Base-by-base conservation (phyloP, 805 yeast species). In the Lipomyces sp. region DNA sequence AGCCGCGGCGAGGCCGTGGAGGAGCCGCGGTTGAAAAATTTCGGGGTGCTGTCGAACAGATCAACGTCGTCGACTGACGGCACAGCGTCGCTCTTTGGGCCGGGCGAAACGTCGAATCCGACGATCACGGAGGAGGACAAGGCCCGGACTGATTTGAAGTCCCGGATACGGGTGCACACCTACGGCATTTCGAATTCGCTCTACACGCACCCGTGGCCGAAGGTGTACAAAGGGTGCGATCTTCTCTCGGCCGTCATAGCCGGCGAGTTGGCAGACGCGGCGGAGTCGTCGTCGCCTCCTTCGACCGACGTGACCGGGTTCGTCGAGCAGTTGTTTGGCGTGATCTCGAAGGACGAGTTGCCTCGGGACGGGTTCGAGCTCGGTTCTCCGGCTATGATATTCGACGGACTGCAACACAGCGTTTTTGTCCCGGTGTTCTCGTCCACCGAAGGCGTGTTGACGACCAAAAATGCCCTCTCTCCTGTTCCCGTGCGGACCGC, bases 371-470 rank as follows among this genome's bases (percentile, higher is more conserved):
- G 61, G 2, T 28, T 61, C 42, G 71, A 72, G 41, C 59, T 67
- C 23, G 36, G 57, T 16, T 45, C 50, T 11, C 60, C 52, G 36
- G 63, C 60, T 7, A 63, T 62, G 0, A 66, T 70, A 4, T 67
- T 70, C 40, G 77, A 74, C 26, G 65, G 73, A 34, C 72, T 87
- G 46, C 74, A 74, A 39, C 69, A 76, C 28, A 78, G 86, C 2
- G 80, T 89, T 4, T 87, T 81, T 62, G 77, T 89, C 8, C 95
- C 95, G 1, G 87, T 88, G 0, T 62, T 85, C 36, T 58, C n/a
- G 60, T 66, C 38, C 65, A 70, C 52, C 26, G 49, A 43, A 13
- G 50, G 58, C 14, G 46, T 44, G 29, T 23, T 47, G 18, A 24
- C 33, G 14, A 47, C 34, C 43, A 34, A 37, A 33, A 21, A 32